A percentile compares a stretch with the other conserved stretches of the same genome.
These are phyloP conservation scores for Thalassiosira hispida DNA, from an alignment of 352 stramenopile genomes.

Conservation along the genomic window DNA sequence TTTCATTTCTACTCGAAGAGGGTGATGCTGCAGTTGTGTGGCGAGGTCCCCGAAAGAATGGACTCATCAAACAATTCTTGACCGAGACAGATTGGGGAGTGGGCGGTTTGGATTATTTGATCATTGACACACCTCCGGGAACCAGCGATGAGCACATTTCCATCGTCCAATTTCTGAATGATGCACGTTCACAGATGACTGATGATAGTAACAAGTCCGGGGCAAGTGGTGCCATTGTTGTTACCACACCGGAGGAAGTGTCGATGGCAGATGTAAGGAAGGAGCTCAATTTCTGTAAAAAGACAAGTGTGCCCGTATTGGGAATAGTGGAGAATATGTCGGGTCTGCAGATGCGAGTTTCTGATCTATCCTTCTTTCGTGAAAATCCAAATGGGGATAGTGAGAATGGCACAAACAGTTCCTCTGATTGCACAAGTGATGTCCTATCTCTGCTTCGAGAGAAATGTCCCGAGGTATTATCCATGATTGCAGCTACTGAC, in stretches of 20 bases:
- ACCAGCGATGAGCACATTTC: slow-evolving; percentile 99
- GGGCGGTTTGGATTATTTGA: slow-evolving; percentile 96
- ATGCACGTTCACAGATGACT: slow-evolving; percentile 86
- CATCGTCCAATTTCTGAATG: slow-evolving; percentile 99
- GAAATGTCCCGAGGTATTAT: slow-evolving; percentile 81
- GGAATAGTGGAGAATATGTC: slow-evolving; percentile 99
- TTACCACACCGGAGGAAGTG: slow-evolving; percentile 99
- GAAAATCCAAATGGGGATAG: slow-evolving; percentile 33
- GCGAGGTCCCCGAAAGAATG: slow-evolving; percentile 99
- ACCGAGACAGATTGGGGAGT: slow-evolving; percentile 98
- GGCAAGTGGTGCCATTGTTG: slow-evolving; percentile 92
- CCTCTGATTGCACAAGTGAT: slow-evolving; percentile 67
- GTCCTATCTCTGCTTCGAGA: slow-evolving; percentile 68
- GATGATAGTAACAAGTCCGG: slow-evolving; percentile 12
- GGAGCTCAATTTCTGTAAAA: slow-evolving; percentile 99
- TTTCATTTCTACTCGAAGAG: slow-evolving; percentile 98
- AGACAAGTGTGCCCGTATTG: slow-evolving; percentile 90
- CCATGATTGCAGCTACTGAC: slow-evolving; percentile 85
- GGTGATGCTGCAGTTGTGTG: slow-evolving; percentile 99
- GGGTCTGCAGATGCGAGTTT: slow-evolving; percentile 88
- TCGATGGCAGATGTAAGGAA: slow-evolving; percentile 99
- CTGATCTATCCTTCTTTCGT: slow-evolving; percentile 69
- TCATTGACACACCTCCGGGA: slow-evolving; percentile 99
- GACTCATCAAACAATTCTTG: slow-evolving; percentile 99
- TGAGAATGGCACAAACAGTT: slow-evolving; percentile 39